Percentiles rank a stretch among this genome's conserved stretches.
These are phyloP conservation scores for Colletotrichum sidae DNA, from an alignment of 2,329 filamentous ascomycete species.

Conservation along the genomic window DNA sequence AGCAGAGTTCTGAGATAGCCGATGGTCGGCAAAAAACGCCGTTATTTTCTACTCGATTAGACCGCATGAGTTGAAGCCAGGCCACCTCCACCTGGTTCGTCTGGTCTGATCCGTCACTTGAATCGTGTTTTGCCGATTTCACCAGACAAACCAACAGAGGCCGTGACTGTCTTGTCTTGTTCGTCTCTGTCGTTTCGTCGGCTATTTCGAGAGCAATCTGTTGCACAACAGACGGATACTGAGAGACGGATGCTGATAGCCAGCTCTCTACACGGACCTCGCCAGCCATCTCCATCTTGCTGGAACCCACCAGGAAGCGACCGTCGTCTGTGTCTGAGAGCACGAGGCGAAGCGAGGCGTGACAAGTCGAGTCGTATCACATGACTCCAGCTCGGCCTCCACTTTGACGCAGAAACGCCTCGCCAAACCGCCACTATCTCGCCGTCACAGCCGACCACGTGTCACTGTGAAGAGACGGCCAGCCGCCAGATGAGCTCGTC, in stretches of 20 bases:
- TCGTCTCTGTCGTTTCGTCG: slow-evolving; percentile 2
- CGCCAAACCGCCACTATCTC: not conserved
- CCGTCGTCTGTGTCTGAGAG: not conserved
- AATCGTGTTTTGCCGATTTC: slow-evolving; percentile 1
- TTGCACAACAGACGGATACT: slow-evolving; percentile 6
- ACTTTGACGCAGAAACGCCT: slow-evolving; percentile 4
- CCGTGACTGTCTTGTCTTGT: not conserved
- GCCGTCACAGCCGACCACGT: slow-evolving; percentile 19
- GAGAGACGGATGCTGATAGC: not conserved
- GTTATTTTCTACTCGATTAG: not conserved
- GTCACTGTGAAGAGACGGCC: not conserved
- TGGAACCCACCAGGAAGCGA: slow-evolving; percentile 17
- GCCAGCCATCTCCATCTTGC: slow-evolving; percentile 5
- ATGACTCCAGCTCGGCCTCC: slow-evolving; percentile 4
- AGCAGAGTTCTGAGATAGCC: slow-evolving; percentile 9
- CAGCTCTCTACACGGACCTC: not conserved
- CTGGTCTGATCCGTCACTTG: slow-evolving; percentile 24
- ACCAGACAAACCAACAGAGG: not conserved
- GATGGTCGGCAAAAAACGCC: slow-evolving; percentile 25
- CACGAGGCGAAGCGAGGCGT: not conserved
- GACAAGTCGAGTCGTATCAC: too few species aligned
- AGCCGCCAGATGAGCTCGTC: slow-evolving; percentile 26
- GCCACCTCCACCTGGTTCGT: slow-evolving; percentile 21
- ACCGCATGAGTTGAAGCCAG: not conserved
- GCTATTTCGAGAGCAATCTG: slow-evolving; percentile 12